Conservation (phyloP, 257 asterid species). For the Solanum virginianum region DNA sequence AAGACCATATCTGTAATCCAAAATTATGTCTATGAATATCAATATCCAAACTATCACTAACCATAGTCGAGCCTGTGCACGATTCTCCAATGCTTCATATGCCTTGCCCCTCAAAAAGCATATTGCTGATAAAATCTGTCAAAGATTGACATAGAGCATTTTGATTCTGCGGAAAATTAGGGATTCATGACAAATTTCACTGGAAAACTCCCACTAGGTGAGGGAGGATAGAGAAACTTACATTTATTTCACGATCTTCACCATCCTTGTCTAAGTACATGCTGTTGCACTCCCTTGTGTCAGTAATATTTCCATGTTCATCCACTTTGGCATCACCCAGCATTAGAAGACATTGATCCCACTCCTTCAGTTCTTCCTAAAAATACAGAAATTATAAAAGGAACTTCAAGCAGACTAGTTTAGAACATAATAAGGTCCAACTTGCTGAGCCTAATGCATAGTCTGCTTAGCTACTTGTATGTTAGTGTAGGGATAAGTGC, state of each 20-base stretch:
- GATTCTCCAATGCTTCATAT: conserved; percentile 89
- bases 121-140: conserved; percentile 83
- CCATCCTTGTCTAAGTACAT: conserved; percentile 88
- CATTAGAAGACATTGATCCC: conserved; percentile 93
- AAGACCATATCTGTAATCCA: neutral
- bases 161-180: neutral
- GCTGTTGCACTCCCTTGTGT: conserved; percentile 57
- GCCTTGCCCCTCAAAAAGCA: conserved; percentile 98
- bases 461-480: neutral
- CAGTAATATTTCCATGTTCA: conserved; percentile 83
- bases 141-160: neutral
- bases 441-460: neutral
- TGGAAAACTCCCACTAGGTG: neutral
- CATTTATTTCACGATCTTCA: conserved; percentile 98
- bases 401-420: neutral
- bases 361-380: conserved; percentile 91
- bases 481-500: neutral
- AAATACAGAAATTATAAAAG: neutral
- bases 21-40: neutral
- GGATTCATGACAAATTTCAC: neutral
- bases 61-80: conserved; percentile 90
- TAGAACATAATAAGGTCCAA: neutral
- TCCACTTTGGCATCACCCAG: conserved; percentile 95
- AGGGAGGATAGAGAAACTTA: conserved; percentile 18
- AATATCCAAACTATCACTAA: conserved; percentile 16